These are phyloP conservation scores for Phytopythium sindhum DNA, from an alignment of 352 stramenopile species.

Conservation along the genomic window DNA sequence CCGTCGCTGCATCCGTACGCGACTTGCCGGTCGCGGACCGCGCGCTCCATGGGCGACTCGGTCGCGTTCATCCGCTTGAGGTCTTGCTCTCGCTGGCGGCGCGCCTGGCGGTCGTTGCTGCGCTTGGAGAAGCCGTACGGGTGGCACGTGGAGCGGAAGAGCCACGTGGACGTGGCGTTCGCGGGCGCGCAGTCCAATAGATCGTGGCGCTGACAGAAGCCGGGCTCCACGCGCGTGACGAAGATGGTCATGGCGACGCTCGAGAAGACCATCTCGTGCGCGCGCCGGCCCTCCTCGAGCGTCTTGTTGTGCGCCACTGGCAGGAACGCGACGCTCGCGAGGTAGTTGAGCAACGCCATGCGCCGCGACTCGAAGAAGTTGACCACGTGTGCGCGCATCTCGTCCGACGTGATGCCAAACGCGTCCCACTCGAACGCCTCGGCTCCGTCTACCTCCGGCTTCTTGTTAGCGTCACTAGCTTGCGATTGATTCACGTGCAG, in stretches of 20 bases:
- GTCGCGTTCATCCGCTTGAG: neutral
- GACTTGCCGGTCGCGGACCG: neutral
- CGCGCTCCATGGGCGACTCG: neutral
- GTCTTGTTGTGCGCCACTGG: conserved; percentile 1
- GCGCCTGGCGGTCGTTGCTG: conserved; percentile 4
- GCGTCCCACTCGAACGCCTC: conserved; percentile 8
- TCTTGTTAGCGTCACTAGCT: neutral
- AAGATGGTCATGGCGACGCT: conserved; percentile 9
- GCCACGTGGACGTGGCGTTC: conserved; percentile 3
- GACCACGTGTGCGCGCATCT: neutral
- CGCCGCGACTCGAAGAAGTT: conserved; percentile 4
- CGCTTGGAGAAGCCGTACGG: conserved; percentile 4
- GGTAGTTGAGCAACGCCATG: conserved; percentile 3
- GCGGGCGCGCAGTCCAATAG: neutral
- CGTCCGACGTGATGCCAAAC: neutral
- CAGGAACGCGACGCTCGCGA: conserved; percentile 1
- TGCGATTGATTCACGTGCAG: neutral
- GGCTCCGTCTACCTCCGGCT: neutral
- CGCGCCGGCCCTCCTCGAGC: conserved; percentile 2
- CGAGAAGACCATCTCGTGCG: conserved; percentile 14
- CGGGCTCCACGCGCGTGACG: conserved; percentile 2
- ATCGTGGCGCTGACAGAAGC: neutral
- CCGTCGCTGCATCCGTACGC: conserved; percentile 8
- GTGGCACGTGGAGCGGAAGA: conserved; percentile 6
- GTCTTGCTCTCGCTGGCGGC: neutral